A percentile compares a stretch with the other conserved stretches of the same genome.
phyloP scores from a whole-genome alignment of 163 green algal genomes.

The Chlamydomonas reinhardtii region DNA sequence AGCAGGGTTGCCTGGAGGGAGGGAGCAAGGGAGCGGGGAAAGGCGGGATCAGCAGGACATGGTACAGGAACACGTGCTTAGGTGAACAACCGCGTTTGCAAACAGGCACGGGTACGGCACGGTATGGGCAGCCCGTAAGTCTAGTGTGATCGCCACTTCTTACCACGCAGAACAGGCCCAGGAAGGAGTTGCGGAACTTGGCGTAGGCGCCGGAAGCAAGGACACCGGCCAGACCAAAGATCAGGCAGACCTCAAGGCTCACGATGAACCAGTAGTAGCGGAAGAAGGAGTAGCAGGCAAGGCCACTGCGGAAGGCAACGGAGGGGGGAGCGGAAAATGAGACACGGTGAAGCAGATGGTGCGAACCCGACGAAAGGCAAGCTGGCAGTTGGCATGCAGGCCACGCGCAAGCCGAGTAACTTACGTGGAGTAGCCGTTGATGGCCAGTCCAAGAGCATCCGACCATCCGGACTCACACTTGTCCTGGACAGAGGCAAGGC shows the following conservation, averaged over 20 bases:
- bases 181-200: constrained; percentile 23
- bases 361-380: no score
- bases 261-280: constrained; percentile 57
- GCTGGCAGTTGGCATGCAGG: no score
- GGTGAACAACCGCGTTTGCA: no score
- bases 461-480: constrained; percentile 19
- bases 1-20: constrained; percentile 35
- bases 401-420: no score
- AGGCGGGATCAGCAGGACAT: no score
- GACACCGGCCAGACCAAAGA: constrained; percentile 12
- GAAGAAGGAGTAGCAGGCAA: constrained; percentile 40
- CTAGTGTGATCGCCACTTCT: neutral
- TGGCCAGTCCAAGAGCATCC: neutral
- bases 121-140: no score
- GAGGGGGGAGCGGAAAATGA: no score
- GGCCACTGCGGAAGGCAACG: no score
- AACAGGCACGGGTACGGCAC: no score
- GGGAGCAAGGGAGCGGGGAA: neutral
- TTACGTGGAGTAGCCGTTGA: constrained; percentile 19
- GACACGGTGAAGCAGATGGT: no score
- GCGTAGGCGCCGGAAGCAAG: neutral
- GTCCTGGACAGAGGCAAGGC: constrained; percentile 32
- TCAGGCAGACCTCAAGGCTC: constrained; percentile 27
- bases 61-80: no score
- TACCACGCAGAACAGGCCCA: constrained; percentile 44